Percentiles rank a stretch among this genome's conserved stretches.
Conservation (phyloP, 345 rosid species). For the Murraya paniculata region DNA sequence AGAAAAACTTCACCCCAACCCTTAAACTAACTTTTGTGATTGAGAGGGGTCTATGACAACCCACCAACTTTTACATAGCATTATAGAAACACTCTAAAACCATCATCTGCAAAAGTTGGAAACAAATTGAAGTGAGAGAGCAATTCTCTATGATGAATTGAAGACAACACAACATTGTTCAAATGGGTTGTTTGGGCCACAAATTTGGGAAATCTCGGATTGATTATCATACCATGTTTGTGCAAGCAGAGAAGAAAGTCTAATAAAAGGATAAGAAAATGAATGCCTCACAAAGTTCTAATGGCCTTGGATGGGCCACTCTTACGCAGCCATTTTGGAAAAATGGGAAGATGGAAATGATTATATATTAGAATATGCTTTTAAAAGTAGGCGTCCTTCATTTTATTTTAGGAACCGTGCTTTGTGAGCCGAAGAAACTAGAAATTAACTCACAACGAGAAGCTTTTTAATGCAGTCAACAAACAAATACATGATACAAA, state of each 20-base stretch:
- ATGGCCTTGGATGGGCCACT: conserved; percentile 22
- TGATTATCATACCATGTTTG: conserved; percentile 2
- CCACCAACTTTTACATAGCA: too few species aligned
- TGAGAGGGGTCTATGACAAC: too few species aligned
- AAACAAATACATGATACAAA: conserved; percentile 1
- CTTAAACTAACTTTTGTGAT: too few species aligned
- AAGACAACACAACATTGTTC: too few species aligned
- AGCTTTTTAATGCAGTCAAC: background rate
- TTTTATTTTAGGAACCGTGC: background rate
- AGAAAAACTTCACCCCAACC: too few species aligned
- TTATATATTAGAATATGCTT: conserved; percentile 16
- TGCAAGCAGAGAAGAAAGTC: background rate
- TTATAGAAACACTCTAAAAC: too few species aligned
- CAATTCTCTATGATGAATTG: too few species aligned
- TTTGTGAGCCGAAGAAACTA: conserved; percentile 9
- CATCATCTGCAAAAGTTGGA: too few species aligned
- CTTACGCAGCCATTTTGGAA: conserved; percentile 22
- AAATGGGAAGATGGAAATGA: conserved; percentile 6
- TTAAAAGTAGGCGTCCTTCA: background rate
- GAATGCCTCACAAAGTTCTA: background rate
- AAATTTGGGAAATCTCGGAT: background rate
- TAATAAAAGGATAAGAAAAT: background rate
- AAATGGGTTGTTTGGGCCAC: too few species aligned
- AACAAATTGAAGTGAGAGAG: too few species aligned
- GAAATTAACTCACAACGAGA: background rate